These are phyloP conservation scores for Fusarium sp. DNA, from an alignment of 2,329 filamentous ascomycete genomes.

Conservation along the genomic window DNA sequence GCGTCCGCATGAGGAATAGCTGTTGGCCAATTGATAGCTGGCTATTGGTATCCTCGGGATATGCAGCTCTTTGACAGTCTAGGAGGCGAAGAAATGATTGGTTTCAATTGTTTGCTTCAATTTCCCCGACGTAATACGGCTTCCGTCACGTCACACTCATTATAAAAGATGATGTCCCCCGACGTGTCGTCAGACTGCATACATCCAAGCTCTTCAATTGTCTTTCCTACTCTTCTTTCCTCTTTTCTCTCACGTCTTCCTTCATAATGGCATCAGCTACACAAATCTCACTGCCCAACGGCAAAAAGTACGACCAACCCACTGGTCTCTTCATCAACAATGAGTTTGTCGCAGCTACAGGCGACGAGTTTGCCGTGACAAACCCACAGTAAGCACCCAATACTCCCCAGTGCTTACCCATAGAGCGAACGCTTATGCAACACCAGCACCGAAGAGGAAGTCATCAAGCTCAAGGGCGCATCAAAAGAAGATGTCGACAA, in stretches of 20 bases:
- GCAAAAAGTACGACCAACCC: conserved; percentile 55
- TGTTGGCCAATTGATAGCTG: background rate
- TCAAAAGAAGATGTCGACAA: conserved; percentile 41
- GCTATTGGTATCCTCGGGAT: background rate
- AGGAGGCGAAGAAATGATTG: background rate
- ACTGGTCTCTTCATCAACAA: conserved; percentile 49
- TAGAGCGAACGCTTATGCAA: background rate
- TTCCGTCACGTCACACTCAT: background rate
- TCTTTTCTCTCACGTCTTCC: background rate
- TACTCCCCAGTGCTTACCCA: rapidly evolving
- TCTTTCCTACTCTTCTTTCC: background rate
- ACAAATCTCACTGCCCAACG: conserved; percentile 45
- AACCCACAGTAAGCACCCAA: conserved; percentile 35
- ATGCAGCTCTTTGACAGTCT: background rate
- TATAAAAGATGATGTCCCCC: conserved; percentile 29
- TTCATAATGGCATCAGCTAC: conserved; percentile 34
- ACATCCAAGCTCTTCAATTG: background rate
- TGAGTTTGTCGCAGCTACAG: conserved; percentile 42
- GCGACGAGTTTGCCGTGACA: conserved; percentile 40
- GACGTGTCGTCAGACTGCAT: background rate
- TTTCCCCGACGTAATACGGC: background rate
- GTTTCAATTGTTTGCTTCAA: background rate
- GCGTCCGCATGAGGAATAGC: background rate
- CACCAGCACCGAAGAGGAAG: conserved; percentile 39
- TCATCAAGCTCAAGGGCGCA: conserved; percentile 40